A percentile compares a stretch with the other conserved stretches of the same genome.
Conservation (phyloP, 192 early-diverging fungal species). For the Coemansia sp. region DNA sequence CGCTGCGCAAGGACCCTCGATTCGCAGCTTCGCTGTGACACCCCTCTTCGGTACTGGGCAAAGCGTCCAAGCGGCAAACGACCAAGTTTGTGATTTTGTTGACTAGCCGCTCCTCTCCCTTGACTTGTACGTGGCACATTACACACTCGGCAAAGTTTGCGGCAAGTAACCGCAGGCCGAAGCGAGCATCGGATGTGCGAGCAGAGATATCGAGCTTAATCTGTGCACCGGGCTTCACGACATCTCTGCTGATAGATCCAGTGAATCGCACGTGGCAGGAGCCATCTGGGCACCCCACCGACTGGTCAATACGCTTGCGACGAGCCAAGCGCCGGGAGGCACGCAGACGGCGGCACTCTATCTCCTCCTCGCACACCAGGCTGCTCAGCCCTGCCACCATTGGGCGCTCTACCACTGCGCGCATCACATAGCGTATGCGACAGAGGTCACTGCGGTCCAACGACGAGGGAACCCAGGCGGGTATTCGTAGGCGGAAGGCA, state of each 20-base stretch:
- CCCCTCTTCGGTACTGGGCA: not conserved
- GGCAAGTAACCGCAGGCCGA: constrained; percentile 33
- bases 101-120: constrained; percentile 48
- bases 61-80: constrained; percentile 26
- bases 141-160: constrained; percentile 47
- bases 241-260: constrained; percentile 37
- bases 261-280: constrained; percentile 46
- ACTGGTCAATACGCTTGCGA: constrained; percentile 40
- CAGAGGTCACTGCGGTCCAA: constrained; percentile 34
- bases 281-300: constrained; percentile 51
- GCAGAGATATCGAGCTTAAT: constrained; percentile 35
- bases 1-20: constrained; percentile 10
- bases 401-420: constrained; percentile 12
- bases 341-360: constrained; percentile 24
- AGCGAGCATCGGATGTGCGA: constrained; percentile 43
- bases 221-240: constrained; percentile 41
- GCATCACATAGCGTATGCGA: constrained; percentile 36
- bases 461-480: constrained; percentile 42
- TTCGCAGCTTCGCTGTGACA: not conserved
- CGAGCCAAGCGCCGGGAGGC: constrained; percentile 28
- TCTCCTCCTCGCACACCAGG: constrained; percentile 23
- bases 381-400: not conserved
- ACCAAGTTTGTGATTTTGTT: constrained; percentile 36
- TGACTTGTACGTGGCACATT: constrained; percentile 45
- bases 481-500: constrained; percentile 23